These are phyloP conservation scores for Alternaria sp. DNA, from an alignment of 2,329 filamentous ascomycete species.

Conservation along the genomic window DNA sequence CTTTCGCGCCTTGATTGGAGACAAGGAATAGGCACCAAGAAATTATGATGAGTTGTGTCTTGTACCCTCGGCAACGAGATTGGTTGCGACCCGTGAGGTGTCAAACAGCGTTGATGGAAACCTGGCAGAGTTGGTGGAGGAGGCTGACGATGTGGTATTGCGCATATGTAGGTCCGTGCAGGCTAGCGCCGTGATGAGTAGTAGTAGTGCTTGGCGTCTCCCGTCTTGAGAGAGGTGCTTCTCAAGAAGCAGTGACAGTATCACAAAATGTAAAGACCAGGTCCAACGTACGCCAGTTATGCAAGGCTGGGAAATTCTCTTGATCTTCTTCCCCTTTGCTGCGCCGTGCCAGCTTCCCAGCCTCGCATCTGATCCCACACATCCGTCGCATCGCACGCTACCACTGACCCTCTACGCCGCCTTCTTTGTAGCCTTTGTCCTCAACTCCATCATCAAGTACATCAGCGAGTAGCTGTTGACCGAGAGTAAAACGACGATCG, in stretches of 20 bases:
- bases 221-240: neutral
- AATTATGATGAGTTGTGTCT: neutral
- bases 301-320: neutral
- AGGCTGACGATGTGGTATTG: neutral
- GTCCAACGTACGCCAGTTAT: neutral
- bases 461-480: slow-evolving; percentile 62
- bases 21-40: neutral
- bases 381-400: neutral
- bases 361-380: neutral
- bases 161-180: neutral
- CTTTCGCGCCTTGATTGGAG: neutral
- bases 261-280: neutral
- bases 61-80: neutral
- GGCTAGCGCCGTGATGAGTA: neutral
- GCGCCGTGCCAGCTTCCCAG: neutral
- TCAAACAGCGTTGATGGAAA: neutral
- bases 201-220: neutral
- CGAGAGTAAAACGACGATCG: slow-evolving; percentile 64
- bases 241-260: neutral
- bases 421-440: slow-evolving; percentile 45
- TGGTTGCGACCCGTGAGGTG: neutral
- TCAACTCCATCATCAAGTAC: slow-evolving; percentile 54
- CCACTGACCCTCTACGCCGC: neutral
- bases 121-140: neutral
- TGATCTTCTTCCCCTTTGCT: neutral